A percentile compares a stretch with the other conserved stretches of the same genome.
Evolutionary conservation across 495 filamentous ascomycete species (phyloP).

Genomic region (Talaromyces liani): DNA sequence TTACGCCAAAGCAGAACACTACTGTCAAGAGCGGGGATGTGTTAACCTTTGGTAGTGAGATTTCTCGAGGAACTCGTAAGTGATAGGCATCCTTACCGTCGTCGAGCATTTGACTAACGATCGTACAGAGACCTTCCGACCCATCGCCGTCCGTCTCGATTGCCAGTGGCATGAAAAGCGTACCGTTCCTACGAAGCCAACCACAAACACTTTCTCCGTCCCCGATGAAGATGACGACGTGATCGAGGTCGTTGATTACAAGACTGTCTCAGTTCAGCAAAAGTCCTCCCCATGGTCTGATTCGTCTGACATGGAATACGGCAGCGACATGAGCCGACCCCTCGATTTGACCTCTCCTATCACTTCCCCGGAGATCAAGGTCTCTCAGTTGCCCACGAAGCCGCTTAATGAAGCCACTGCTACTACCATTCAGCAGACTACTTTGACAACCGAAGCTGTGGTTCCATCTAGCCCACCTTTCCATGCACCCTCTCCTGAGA

Average conservation of each 20-base stretch:
- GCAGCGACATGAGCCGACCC: conserved; percentile 15
- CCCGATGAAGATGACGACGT: conserved; percentile 36
- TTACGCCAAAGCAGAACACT: conserved; percentile 27
- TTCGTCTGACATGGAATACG: conserved; percentile 13
- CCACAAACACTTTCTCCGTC: conserved; percentile 36
- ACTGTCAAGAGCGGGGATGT: conserved; percentile 36
- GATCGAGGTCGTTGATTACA: conserved; percentile 11
- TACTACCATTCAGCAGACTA: not conserved
- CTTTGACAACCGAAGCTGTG: not conserved
- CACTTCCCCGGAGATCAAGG: conserved; percentile 12
- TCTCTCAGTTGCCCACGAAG: not conserved
- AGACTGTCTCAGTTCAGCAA: not conserved
- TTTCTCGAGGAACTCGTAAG: conserved; percentile 43
- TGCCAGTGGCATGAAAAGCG: conserved; percentile 21
- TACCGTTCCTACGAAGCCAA: conserved; percentile 4
- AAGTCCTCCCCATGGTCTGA: not conserved
- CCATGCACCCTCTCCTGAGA: not conserved
- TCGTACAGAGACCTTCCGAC: conserved; percentile 30
- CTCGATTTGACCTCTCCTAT: conserved; percentile 16
- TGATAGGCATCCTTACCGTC: not conserved
- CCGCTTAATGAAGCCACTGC: not conserved
- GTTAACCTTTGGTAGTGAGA: conserved; percentile 47
- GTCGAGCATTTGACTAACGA: not conserved
- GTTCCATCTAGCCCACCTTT: not conserved
- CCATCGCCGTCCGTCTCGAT: conserved; percentile 29